Percentiles rank a stretch among this genome's conserved stretches.
These are phyloP conservation scores for Kodamaea kakaduensis DNA, from an alignment of 805 yeast species.

Conservation along the genomic window DNA sequence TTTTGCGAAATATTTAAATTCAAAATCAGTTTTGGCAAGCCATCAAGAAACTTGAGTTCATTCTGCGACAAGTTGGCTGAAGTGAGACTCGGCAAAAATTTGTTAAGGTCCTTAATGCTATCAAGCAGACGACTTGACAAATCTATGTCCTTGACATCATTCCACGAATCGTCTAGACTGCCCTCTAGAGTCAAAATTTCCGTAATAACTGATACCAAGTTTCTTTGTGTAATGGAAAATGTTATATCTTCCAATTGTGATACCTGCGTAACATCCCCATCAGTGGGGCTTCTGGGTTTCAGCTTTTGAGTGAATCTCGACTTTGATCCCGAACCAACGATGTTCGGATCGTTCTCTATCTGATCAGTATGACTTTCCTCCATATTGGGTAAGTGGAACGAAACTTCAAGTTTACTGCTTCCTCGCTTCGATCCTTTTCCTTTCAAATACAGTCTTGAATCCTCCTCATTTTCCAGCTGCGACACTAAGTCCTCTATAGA, in stretches of 20 bases:
- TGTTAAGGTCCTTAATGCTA: constrained; percentile 41
- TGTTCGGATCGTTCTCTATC: neutral
- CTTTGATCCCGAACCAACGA: too few species aligned
- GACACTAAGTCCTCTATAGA: constrained; percentile 36
- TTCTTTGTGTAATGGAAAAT: constrained; percentile 44
- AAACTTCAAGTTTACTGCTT: constrained; percentile 31
- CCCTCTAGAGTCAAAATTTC: constrained; percentile 33
- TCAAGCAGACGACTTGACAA: constrained; percentile 32
- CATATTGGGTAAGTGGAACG: constrained; percentile 35
- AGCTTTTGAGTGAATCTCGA: too few species aligned
- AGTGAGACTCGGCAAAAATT: constrained; percentile 42
- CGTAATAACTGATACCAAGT: constrained; percentile 44
- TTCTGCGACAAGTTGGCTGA: constrained; percentile 41
- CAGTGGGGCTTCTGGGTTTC: constrained; percentile 13
- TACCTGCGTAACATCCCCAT: constrained; percentile 37
- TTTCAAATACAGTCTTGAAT: constrained; percentile 1
- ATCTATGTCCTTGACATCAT: constrained; percentile 32
- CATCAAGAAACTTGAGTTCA: constrained; percentile 39
- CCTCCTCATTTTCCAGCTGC: constrained; percentile 10
- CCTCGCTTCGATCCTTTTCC: constrained; percentile 9
- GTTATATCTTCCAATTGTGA: constrained; percentile 44
- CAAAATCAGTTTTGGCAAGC: constrained; percentile 40
- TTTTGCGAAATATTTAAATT: constrained; percentile 38
- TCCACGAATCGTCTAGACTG: constrained; percentile 40
- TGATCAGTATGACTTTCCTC: constrained; percentile 16